Conservation (phyloP, 371 early-diverging fungal species). For the Saksenaea oblongispora region DNA sequence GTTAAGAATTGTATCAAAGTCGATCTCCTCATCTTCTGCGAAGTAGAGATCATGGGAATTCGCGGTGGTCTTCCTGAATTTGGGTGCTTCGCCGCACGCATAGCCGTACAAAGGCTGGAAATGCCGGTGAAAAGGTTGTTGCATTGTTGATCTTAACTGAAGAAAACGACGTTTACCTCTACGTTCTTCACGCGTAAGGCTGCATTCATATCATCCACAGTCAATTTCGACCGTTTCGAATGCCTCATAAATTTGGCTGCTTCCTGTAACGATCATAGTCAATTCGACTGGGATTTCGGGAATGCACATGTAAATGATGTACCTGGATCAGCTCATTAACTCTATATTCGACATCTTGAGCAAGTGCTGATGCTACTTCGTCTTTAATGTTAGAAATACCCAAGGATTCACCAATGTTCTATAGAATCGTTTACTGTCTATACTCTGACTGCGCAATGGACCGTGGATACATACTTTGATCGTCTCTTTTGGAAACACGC, state of each 20-base stretch:
- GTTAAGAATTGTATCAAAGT: constrained; percentile 91
- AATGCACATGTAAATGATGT: constrained; percentile 1
- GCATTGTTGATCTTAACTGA: background rate
- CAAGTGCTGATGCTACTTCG: constrained; percentile 85
- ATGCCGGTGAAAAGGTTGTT: background rate
- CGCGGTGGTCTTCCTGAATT: constrained; percentile 71
- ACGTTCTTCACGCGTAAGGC: constrained; percentile 96
- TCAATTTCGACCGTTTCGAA: constrained; percentile 86
- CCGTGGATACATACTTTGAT: constrained; percentile 30
- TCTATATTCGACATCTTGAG: constrained; percentile 97
- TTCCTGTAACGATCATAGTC: constrained; percentile 62
- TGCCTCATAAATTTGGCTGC: constrained; percentile 98
- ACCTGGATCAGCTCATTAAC: constrained; percentile 95
- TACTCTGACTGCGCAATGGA: background rate
- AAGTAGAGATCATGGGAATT: constrained; percentile 76
- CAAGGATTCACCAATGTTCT: constrained; percentile 89
- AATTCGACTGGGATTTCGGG: background rate
- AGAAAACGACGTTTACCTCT: constrained; percentile 61
- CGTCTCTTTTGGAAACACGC: constrained; percentile 54
- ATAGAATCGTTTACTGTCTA: background rate
- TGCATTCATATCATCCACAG: constrained; percentile 93
- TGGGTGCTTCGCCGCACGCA: constrained; percentile 73
- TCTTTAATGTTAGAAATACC: constrained; percentile 93
- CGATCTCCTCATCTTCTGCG: constrained; percentile 97
- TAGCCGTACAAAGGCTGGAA: constrained; percentile 94